Base-by-base conservation (phyloP, 345 rosid species). In the Aquilaria sinensis region DNA sequence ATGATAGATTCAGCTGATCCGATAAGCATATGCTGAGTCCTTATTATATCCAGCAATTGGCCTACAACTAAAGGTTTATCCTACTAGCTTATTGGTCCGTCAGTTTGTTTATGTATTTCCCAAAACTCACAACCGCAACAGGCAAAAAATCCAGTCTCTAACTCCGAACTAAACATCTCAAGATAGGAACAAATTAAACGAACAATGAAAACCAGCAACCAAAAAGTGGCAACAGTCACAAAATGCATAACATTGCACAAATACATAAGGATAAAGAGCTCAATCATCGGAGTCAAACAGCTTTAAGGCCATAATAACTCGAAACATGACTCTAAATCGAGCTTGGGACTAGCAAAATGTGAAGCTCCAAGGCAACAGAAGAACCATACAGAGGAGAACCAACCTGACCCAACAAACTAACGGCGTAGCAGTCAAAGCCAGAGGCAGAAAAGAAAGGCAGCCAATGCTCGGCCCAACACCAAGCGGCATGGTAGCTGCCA, bases 391-490 rank as follows among this genome's bases (percentile, higher is more conserved):
- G 60, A 57, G 31, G 23, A 16, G 31, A 49, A 15, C 14, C 31
- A 53, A 89, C 97, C 96, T 87, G 96, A 65, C 75, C 96, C 76
- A 87, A 75, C 70, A 89, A 79, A 76, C 97, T 89, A 60, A 87
- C 29, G 61, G 96, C 96, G 54, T 81, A 89, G 79, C 90, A 84
- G 70, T 87, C 96, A 70, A 77, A 92, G 29, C 97, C 98, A 61
- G 63, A 80, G 67, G 66, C 70, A 51, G 97, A 84, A 68, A 92
- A 89, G 81, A 87, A 87, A 50, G 96, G 87, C 66, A 92, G 67
- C 97, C 98, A 92, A 54, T 84, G 74, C 67, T 84, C 97, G 75
- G 92, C 96, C 98, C 98, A 89, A 74, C 88, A 89, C 98, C 98
- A 87, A 75, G 98, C 96, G 50, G 98, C 91, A 73, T 89, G 97